phyloP scores from a whole-genome alignment of 106 monocot species.

The Cymbidium sinense region DNA sequence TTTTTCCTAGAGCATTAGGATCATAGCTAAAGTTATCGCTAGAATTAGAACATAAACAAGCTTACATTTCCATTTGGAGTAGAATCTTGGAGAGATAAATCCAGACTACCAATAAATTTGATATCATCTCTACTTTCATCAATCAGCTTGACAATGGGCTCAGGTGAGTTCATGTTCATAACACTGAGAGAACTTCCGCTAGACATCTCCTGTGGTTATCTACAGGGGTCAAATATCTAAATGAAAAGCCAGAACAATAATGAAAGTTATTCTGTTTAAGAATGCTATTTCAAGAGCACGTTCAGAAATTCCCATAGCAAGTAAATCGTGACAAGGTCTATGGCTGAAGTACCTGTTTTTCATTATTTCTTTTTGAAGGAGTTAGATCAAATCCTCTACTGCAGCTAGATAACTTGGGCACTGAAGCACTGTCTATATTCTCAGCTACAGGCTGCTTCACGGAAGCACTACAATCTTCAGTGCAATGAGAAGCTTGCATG shows the following conservation, averaged over 20 bases:
- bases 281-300: conserved; percentile 7
- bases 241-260: conserved; percentile 17
- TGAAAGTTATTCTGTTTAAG: not conserved
- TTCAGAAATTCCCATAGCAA: not conserved
- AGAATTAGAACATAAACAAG: not conserved
- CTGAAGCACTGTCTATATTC: conserved; percentile 8
- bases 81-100: conserved; percentile 12
- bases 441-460: conserved; percentile 10
- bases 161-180: conserved; percentile 5
- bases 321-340: not conserved
- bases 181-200: conserved; percentile 16
- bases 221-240: conserved; percentile 40
- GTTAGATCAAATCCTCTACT: not conserved
- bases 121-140: conserved; percentile 11
- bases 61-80: conserved; percentile 39
- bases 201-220: conserved; percentile 37
- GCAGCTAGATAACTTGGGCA: conserved; percentile 5
- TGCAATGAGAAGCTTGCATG: conserved; percentile 14
- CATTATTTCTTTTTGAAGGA: conserved; percentile 10
- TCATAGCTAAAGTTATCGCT: not conserved
- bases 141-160: conserved; percentile 7
- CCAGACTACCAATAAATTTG: conserved; percentile 14
- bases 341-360: conserved; percentile 22
- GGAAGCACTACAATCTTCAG: conserved; percentile 12
- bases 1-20: too few relatives aligned